Percentiles rank a stretch among this genome's conserved stretches.
Conservation (phyloP, 495 filamentous ascomycete species). For the Extremus antarcticus region DNA sequence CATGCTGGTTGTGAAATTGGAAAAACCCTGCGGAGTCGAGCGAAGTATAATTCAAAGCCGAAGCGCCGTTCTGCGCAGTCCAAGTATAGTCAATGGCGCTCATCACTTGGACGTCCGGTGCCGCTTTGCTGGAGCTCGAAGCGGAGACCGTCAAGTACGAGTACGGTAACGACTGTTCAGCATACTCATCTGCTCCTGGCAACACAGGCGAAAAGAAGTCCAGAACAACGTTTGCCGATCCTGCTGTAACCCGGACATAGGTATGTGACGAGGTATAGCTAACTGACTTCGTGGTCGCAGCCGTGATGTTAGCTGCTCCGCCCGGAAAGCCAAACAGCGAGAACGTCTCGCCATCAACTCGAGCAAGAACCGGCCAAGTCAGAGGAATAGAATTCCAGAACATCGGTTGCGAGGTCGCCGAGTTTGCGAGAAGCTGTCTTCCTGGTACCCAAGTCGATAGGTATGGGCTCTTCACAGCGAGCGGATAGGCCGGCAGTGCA, state of each 20-base stretch:
- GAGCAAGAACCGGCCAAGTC: conserved; percentile 39
- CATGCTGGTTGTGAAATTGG: conserved; percentile 7
- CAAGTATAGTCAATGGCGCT: conserved; percentile 10
- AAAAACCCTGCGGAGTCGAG: neutral
- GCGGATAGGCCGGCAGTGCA: neutral
- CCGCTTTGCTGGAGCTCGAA: conserved; percentile 1
- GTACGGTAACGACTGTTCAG: conserved; percentile 17
- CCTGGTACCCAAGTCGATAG: conserved; percentile 40
- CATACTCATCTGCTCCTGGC: conserved; percentile 7
- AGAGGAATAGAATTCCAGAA: conserved; percentile 42
- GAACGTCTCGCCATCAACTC: conserved; percentile 39
- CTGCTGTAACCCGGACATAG: conserved; percentile 36
- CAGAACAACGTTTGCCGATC: conserved; percentile 31
- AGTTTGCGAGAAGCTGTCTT: conserved; percentile 21
- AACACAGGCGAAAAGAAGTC: conserved; percentile 27
- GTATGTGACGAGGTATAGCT: conserved; percentile 40
- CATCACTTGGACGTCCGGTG: conserved; percentile 4
- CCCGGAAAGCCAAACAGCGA: conserved; percentile 38
- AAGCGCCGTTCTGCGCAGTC: conserved; percentile 8
- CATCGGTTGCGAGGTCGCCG: conserved; percentile 38
- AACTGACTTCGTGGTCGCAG: conserved; percentile 28
- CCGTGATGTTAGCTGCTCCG: conserved; percentile 26
- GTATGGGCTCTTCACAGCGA: conserved; percentile 39
- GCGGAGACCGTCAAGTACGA: conserved; percentile 19
- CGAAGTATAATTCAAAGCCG: conserved; percentile 3